Conservation (phyloP, 148 eudicot genomes). For the Vaccinium macrocarpon region DNA sequence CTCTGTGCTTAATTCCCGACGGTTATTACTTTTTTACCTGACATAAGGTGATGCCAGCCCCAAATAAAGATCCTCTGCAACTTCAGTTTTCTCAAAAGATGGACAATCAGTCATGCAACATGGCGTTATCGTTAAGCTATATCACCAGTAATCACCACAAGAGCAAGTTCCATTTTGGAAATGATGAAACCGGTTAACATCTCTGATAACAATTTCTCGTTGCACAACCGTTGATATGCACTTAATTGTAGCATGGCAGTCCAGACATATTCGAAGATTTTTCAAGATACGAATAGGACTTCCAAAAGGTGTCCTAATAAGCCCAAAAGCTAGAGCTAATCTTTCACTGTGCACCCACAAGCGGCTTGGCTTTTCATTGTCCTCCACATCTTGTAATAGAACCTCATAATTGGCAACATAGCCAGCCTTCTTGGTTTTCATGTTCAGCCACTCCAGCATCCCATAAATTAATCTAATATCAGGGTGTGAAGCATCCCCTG, state of each 20-base stretch:
- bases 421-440: slow-evolving; percentile 48
- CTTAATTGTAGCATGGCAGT: slow-evolving; percentile 73
- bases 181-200: slow-evolving; percentile 91
- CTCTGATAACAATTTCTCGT: slow-evolving; percentile 78
- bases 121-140: neutral
- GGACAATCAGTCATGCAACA: too few species aligned
- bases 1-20: too few species aligned
- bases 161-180: slow-evolving; percentile 70
- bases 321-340: slow-evolving; percentile 79
- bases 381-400: slow-evolving; percentile 70
- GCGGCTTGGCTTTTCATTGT: slow-evolving; percentile 65
- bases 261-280: slow-evolving; percentile 77
- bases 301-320: slow-evolving; percentile 51
- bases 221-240: slow-evolving; percentile 57
- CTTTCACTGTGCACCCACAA: slow-evolving; percentile 90
- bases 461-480: slow-evolving; percentile 60
- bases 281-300: slow-evolving; percentile 74
- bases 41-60: too few species aligned
- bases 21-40: too few species aligned
- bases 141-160: slow-evolving; percentile 88
- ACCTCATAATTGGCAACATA: slow-evolving; percentile 56
- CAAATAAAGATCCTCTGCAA: too few species aligned
- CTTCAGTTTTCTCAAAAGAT: too few species aligned
- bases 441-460: slow-evolving; percentile 75
- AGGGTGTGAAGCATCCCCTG: slow-evolving; percentile 70